A percentile compares a stretch with the other conserved stretches of the same genome.
These are phyloP conservation scores for Trichophyton schoenleinii DNA, from an alignment of 2,329 filamentous ascomycete genomes.

Conservation along the genomic window DNA sequence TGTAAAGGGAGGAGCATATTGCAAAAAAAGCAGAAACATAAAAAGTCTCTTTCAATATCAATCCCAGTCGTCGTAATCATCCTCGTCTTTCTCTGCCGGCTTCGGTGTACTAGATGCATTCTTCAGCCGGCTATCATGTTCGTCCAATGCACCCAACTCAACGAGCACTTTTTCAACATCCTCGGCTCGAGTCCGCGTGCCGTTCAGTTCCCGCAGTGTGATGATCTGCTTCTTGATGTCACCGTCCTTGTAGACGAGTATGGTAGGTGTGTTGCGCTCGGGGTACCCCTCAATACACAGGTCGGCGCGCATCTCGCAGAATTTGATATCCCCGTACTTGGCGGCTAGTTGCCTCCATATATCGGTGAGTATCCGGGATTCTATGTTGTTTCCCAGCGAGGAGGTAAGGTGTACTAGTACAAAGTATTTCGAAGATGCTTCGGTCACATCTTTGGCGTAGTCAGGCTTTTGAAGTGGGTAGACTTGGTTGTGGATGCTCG, in stretches of 20 bases:
- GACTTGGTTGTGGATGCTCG: conserved; percentile 74
- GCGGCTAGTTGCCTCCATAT: conserved; percentile 73
- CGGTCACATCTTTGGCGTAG: conserved; percentile 81
- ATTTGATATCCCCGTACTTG: conserved; percentile 90
- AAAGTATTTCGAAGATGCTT: conserved; percentile 59
- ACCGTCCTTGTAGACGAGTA: conserved; percentile 81
- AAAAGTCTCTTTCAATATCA: conserved; percentile 22
- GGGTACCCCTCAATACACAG: conserved; percentile 96
- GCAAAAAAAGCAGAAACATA: neutral
- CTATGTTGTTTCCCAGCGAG: conserved; percentile 63
- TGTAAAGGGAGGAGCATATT: neutral
- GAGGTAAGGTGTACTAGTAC: conserved; percentile 73
- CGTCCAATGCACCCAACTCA: conserved; percentile 65
- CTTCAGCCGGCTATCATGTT: conserved; percentile 65
- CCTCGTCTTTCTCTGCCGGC: conserved; percentile 36
- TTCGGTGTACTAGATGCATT: conserved; percentile 43
- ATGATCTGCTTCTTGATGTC: conserved; percentile 87
- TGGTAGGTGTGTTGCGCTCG: conserved; percentile 86
- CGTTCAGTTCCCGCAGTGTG: conserved; percentile 69
- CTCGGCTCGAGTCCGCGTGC: conserved; percentile 55
- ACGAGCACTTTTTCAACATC: conserved; percentile 73
- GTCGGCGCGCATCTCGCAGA: conserved; percentile 85
- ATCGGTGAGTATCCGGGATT: conserved; percentile 71
- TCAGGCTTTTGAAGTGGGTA: conserved; percentile 93
- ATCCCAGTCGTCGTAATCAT: conserved; percentile 48